Conservation (phyloP, 768 basidiomycete species). For the Agaricus subrufescens region DNA sequence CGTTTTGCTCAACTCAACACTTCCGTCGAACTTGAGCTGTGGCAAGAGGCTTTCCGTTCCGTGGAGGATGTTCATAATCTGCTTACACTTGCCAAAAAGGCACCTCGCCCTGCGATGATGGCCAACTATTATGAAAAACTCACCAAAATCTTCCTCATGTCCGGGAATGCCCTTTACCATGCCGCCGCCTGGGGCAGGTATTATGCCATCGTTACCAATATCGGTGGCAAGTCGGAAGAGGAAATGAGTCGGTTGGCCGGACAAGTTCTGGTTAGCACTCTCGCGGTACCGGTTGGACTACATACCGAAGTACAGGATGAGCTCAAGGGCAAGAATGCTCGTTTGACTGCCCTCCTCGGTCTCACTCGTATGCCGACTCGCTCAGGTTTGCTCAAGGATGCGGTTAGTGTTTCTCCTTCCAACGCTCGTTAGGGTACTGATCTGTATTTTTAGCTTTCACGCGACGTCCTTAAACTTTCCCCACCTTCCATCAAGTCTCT, state of each 20-base stretch:
- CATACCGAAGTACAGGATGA: slow-evolving; percentile 44
- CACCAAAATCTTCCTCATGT: slow-evolving; percentile 94
- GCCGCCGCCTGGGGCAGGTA: slow-evolving; percentile 95
- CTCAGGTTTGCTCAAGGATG: slow-evolving; percentile 80
- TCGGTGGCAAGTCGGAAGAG: slow-evolving; percentile 72
- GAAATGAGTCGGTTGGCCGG: slow-evolving; percentile 79
- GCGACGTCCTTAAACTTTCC: slow-evolving; percentile 78
- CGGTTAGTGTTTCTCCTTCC: slow-evolving; percentile 46
- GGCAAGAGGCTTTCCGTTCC: slow-evolving; percentile 98
- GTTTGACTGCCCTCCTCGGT: slow-evolving; percentile 82
- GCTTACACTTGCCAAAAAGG: slow-evolving; percentile 89
- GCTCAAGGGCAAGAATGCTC: slow-evolving; percentile 59
- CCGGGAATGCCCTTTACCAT: slow-evolving; percentile 91
- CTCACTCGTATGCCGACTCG: slow-evolving; percentile 82
- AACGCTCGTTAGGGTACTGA: neutral
- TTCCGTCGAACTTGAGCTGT: slow-evolving; percentile 95
- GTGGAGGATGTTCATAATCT: slow-evolving; percentile 98
- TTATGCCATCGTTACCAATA: slow-evolving; percentile 63
- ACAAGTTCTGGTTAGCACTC: slow-evolving; percentile 87
- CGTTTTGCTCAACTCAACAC: slow-evolving; percentile 96
- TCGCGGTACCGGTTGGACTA: slow-evolving; percentile 84
- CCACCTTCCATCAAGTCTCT: slow-evolving; percentile 70
- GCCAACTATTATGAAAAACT: slow-evolving; percentile 98
- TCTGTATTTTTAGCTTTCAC: slow-evolving; percentile 51
- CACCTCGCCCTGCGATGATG: slow-evolving; percentile 94